Evolutionary conservation across 140 eudicot species (phyloP), one percentile per base, ranked within the genome.

Genomic region (Cichorium intybus): DNA sequence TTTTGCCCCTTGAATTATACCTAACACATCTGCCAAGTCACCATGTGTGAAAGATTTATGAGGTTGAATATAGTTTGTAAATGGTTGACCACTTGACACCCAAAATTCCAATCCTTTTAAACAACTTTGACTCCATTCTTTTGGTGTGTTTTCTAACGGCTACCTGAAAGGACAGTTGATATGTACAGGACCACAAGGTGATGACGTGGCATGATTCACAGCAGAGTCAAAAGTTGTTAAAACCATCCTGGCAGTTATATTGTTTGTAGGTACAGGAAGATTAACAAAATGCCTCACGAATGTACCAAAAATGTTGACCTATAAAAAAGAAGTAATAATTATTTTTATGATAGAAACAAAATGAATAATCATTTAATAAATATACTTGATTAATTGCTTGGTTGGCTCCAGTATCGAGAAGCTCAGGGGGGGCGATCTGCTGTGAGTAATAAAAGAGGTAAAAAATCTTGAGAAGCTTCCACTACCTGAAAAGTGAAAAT

Each of bases 341-440:
- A 52, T 14, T 14, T 28, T 28, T 45, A 60, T 10, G 24, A 31
- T 28, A 16, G 12, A 35, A 0, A 21, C 15, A 41, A 11, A 68
- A 10, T 6, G 10, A 68, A 15, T 33, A 66, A 31, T 68, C 41
- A 24, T n/a, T n/a, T 45, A 10, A 16, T n/a, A n/a, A 18, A 50
- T 47, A 24, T 59, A 86, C 98, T 84, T 93, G 99, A 84, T 88
- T 79, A 58, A 93, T 89, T 55, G 97, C 89, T 82, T 93, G 99
- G 62, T 93, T 93, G 60, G 95, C 97, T 62, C 99, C 99, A 59
- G 85, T 75, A 72, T 81, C 99, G 22, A 78, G 85, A 41, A 93
- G 75, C 78, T 93, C 99, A 28, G 97, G 81, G 69, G n/a, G 99
- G 99, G 34, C 99, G 99, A 59, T 93, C 99, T 50, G 97, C 99